phyloP scores from a whole-genome alignment of 352 stramenopile species.

The Phytopythium cucurbitacearum region DNA sequence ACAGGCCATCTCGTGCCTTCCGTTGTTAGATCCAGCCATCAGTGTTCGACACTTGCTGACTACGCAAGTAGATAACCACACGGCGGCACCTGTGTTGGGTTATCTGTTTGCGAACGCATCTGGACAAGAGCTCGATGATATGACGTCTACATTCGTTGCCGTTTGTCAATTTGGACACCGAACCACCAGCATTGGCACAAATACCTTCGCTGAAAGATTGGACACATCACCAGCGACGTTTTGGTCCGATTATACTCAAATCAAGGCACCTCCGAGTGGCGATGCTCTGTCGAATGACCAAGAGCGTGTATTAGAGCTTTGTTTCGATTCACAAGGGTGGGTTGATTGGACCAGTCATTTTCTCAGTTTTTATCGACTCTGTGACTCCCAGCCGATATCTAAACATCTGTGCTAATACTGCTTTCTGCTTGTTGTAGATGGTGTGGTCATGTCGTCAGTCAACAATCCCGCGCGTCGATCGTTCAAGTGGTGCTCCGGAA shows the following conservation, averaged over 20 bases:
- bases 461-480: constrained; percentile 8
- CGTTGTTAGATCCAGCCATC: constrained; percentile 1
- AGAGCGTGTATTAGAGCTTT: not conserved
- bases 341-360: not conserved
- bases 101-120: constrained; percentile 1
- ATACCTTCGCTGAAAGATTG: not conserved
- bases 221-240: not conserved
- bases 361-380: not conserved
- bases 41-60: not conserved
- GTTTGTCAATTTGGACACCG: constrained; percentile 4
- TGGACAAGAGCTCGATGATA: not conserved
- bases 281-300: no score
- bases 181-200: not conserved
- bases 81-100: not conserved
- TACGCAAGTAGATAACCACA: not conserved
- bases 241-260: constrained; percentile 1
- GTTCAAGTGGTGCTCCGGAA: constrained; percentile 30
- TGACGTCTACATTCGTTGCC: not conserved
- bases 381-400: not conserved
- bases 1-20: not conserved
- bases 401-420: not conserved
- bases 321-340: not conserved
- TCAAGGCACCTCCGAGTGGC: not conserved
- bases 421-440: constrained; percentile 20
- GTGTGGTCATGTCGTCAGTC: constrained; percentile 4